Base-by-base conservation (phyloP, 139 green algal species). In the Haematococcus sp. region DNA sequence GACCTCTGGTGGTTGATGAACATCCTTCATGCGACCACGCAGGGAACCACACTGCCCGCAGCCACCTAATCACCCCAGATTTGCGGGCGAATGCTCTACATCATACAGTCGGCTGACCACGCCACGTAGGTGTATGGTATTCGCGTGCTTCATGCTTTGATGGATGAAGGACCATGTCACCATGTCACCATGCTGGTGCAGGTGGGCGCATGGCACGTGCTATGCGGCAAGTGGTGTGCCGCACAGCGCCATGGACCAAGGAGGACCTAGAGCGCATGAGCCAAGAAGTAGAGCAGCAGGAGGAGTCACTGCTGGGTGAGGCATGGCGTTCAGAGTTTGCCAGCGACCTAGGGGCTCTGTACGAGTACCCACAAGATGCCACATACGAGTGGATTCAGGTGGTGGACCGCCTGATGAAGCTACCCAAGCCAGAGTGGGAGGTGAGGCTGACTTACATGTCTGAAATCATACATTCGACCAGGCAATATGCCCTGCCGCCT, bases 331-430 rank as follows among this genome's bases (percentile, higher is more conserved):
- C 23, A 1, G 4, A 30, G 16, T 75, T 80, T 40, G 19, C 25
- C 1, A 66, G 60, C 3, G 46, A 76, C 49, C 75, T 43, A 4
- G 67, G 65, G 43, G 44, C 51, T 0, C 27, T 80, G 34, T 80
- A 76, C 49, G 25, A 60, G 11, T 80, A 80, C 46, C 44, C 67
- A 11, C 23, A 71, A 0, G 20, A 56, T 7, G 68, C 66, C 2
- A 33, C 25, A 13, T 23, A 25, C 1, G 19, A 31, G 28, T 63
- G 66, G 66, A 34, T n/a, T 4, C 31, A 49, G 44, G 68, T 73
- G 46, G 60, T 59, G 27, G 58, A 80, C 23, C 67, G 49, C 2
- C 34, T 52, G 2, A 17, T 33, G 15, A 30, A n/a, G 27, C 27
- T 77, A 23, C 31, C 44, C 22, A 52, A 60, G 60, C n/a, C 44